Evolutionary conservation across 495 filamentous ascomycete species (phyloP).

Genomic region (Hypoxylon subgilvum): DNA sequence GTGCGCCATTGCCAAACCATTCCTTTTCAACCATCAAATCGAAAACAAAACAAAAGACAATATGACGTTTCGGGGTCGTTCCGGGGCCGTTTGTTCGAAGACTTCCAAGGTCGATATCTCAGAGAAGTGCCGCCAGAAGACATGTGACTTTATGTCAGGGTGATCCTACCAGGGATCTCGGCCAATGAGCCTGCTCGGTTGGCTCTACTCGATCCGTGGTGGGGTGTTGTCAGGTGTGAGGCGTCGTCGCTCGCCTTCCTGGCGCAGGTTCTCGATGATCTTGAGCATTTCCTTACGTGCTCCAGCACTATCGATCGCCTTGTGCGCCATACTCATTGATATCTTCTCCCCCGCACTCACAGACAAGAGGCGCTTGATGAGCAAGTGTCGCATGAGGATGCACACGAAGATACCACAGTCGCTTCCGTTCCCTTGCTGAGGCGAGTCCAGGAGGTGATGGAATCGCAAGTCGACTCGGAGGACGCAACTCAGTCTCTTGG

Average conservation of each 20-base stretch:
- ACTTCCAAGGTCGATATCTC: background rate
- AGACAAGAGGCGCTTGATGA: conserved; percentile 79
- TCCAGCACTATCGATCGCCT: conserved; percentile 73
- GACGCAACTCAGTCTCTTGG: conserved; percentile 65
- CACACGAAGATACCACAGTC: conserved; percentile 98
- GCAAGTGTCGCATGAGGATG: conserved; percentile 85
- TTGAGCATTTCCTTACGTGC: conserved; percentile 86
- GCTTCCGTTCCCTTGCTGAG: conserved; percentile 88
- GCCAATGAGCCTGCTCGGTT: background rate
- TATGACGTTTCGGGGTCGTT: background rate
- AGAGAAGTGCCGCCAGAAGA: too few relatives aligned
- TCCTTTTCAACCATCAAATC: too few relatives aligned
- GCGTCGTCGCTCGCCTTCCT: conserved; percentile 81
- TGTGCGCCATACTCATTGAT: conserved; percentile 88
- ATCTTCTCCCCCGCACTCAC: conserved; percentile 80
- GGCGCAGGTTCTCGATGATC: conserved; percentile 79
- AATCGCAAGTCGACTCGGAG: conserved; percentile 71
- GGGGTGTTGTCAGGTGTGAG: conserved; percentile 37
- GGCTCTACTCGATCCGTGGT: conserved; percentile 40
- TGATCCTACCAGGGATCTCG: background rate
- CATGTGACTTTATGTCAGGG: too few relatives aligned
- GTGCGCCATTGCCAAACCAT: too few relatives aligned
- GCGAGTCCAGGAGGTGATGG: conserved; percentile 78
- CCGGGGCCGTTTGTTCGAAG: too few relatives aligned
- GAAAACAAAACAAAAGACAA: background rate